phyloP scores from a whole-genome alignment of 2,329 filamentous ascomycete species.

The Tolypocladium pustulatum region DNA sequence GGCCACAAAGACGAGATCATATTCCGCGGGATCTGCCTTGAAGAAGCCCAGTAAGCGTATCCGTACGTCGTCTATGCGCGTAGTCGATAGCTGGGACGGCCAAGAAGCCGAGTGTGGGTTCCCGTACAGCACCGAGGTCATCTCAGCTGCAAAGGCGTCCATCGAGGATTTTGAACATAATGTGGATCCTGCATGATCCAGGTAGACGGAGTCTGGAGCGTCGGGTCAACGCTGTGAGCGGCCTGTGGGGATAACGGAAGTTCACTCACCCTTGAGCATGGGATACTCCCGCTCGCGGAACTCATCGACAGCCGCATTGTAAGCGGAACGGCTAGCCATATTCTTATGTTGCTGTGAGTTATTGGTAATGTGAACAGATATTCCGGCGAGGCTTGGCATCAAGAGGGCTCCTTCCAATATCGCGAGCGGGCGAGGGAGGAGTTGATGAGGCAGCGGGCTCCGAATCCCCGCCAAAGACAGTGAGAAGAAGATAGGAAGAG shows the following conservation, averaged over 20 bases:
- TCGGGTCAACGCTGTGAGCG: background rate
- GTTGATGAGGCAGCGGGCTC: background rate
- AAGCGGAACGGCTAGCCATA: constrained; percentile 18
- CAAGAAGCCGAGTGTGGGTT: constrained; percentile 85
- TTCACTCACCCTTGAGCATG: constrained; percentile 50
- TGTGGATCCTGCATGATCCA: constrained; percentile 95
- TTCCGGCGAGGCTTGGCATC: background rate
- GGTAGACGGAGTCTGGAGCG: constrained; percentile 58
- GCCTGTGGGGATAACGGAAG: background rate
- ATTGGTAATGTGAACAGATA: background rate
- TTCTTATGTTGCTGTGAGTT: background rate
- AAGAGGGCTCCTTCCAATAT: background rate
- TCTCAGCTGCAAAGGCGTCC: constrained; percentile 66
- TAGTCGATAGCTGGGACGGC: constrained; percentile 67
- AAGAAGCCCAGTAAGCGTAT: constrained; percentile 65
- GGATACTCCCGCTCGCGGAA: constrained; percentile 55
- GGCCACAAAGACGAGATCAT: constrained; percentile 82
- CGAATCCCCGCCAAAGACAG: background rate
- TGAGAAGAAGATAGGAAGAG: too few relatives aligned
- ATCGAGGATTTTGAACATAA: constrained; percentile 71
- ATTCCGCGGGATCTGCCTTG: constrained; percentile 68
- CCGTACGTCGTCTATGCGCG: constrained; percentile 66
- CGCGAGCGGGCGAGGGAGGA: background rate
- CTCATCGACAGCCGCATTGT: constrained; percentile 48
- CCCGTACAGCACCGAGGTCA: constrained; percentile 70